These are phyloP conservation scores for Friedmanniomyces simplex DNA, from an alignment of 495 filamentous ascomycete species.

Conservation along the genomic window DNA sequence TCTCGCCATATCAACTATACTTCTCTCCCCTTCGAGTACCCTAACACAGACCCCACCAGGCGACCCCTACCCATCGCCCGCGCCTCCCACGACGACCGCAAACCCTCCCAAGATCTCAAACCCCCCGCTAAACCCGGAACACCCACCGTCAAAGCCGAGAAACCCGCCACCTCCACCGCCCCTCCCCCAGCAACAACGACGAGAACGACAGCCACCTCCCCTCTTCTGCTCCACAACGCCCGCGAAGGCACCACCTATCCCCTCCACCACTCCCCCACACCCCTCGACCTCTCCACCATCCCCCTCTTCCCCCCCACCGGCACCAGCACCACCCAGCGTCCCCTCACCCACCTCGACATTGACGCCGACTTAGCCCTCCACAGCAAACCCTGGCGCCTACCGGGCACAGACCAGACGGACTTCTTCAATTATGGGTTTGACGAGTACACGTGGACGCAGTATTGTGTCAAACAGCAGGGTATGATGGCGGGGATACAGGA, in stretches of 20 bases:
- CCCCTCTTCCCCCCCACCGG: slow-evolving; percentile 42
- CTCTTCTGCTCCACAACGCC: slow-evolving; percentile 20
- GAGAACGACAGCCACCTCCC: slow-evolving; percentile 28
- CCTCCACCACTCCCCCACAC: slow-evolving; percentile 45
- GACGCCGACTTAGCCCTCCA: slow-evolving; percentile 71
- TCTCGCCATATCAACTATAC: too few relatives aligned
- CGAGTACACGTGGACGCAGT: slow-evolving; percentile 96
- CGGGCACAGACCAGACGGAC: slow-evolving; percentile 88
- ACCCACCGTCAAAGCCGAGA: slow-evolving; percentile 34
- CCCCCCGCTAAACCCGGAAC: slow-evolving; percentile 14
- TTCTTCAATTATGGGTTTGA: slow-evolving; percentile 99
- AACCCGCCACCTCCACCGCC: slow-evolving; percentile 27
- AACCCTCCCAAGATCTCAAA: slow-evolving; percentile 3
- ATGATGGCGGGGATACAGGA: slow-evolving; percentile 61
- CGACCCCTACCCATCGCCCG: background rate
- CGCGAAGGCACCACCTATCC: slow-evolving; percentile 34
- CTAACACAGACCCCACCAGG: background rate
- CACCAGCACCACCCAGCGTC: slow-evolving; percentile 39
- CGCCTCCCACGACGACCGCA: background rate
- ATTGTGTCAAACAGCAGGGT: slow-evolving; percentile 77
- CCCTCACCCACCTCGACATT: slow-evolving; percentile 49
- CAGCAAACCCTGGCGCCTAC: slow-evolving; percentile 91
- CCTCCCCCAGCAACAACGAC: slow-evolving; percentile 21
- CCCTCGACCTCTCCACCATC: slow-evolving; percentile 72
- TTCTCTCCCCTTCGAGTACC: slow-evolving; percentile 27